phyloP scores from a whole-genome alignment of 768 basidiomycete genomes.

The Termitomyces sp. region DNA sequence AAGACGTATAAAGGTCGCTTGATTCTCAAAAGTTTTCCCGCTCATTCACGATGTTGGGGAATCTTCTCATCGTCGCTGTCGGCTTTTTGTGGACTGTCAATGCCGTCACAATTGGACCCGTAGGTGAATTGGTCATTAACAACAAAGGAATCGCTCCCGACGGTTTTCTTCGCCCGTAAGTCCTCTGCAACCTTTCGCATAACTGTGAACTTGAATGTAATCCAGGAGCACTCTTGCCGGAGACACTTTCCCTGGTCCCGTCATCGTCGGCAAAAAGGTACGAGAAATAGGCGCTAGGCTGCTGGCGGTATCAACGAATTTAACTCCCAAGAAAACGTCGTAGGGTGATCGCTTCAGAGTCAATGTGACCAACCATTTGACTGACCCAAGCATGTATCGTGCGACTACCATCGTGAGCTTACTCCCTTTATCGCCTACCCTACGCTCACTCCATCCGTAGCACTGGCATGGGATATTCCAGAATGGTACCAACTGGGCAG shows the following conservation, averaged over 20 bases:
- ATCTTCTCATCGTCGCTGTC: not conserved
- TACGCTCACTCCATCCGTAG: constrained; percentile 6
- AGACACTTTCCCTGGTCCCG: constrained; percentile 5
- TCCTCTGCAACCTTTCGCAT: not conserved
- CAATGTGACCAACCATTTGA: constrained; percentile 6
- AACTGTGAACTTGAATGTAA: not conserved
- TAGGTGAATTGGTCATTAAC: constrained; percentile 2
- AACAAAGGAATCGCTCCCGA: constrained; percentile 9
- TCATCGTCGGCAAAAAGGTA: constrained; percentile 7
- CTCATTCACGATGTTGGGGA: not conserved
- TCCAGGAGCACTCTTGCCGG: constrained; percentile 6
- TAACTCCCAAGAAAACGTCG: not conserved
- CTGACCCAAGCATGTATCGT: constrained; percentile 8
- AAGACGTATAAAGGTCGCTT: not conserved
- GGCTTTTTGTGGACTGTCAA: not conserved
- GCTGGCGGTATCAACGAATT: not conserved
- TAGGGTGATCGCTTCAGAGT: constrained; percentile 8
- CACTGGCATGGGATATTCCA: constrained; percentile 44
- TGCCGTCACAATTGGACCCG: constrained; percentile 9
- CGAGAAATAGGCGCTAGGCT: not conserved
- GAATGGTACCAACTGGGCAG: constrained; percentile 33
- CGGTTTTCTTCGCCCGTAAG: constrained; percentile 7
- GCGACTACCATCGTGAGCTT: constrained; percentile 8
- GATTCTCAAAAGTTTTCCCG: not conserved
- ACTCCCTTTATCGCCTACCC: not conserved